phyloP scores from a whole-genome alignment of 2,329 filamentous ascomycete genomes.

The Penicillium sp. region DNA sequence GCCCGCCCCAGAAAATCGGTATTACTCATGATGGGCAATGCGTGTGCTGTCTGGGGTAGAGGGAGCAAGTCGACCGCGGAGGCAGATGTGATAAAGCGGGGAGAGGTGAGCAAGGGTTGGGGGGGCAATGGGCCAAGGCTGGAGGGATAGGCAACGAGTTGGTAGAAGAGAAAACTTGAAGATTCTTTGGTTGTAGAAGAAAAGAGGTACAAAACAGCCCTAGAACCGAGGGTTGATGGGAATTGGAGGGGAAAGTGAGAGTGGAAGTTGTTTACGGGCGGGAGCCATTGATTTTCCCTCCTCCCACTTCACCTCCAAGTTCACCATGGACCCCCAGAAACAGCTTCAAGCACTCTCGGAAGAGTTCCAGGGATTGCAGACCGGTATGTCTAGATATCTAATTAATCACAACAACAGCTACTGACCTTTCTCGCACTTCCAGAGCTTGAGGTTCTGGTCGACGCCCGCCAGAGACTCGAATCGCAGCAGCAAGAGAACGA shows the following conservation, averaged over 20 bases:
- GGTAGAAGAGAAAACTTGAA: conserved; percentile 1
- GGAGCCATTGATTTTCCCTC: conserved; percentile 30
- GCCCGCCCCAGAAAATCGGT: conserved; percentile 96
- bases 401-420: neutral
- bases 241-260: conserved; percentile 23
- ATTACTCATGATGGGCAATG: conserved; percentile 70
- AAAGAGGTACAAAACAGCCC: neutral
- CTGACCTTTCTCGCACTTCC: conserved; percentile 17
- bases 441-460: conserved; percentile 78
- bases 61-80: conserved; percentile 24
- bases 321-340: conserved; percentile 62
- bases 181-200: neutral
- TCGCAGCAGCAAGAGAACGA: conserved; percentile 90
- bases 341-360: conserved; percentile 80
- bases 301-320: conserved; percentile 28
- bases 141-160: conserved; percentile 15
- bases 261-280: conserved; percentile 29
- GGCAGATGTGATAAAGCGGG: conserved; percentile 22
- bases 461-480: conserved; percentile 85
- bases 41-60: conserved; percentile 11
- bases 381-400: conserved; percentile 55
- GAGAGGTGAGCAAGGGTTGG: conserved; percentile 15
- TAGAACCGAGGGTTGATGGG: conserved; percentile 10
- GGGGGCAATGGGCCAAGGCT: conserved; percentile 8
- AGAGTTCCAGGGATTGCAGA: conserved; percentile 82